phyloP scores from a whole-genome alignment of 1,284 basidiomycete species.

The Puccinia hordei region DNA sequence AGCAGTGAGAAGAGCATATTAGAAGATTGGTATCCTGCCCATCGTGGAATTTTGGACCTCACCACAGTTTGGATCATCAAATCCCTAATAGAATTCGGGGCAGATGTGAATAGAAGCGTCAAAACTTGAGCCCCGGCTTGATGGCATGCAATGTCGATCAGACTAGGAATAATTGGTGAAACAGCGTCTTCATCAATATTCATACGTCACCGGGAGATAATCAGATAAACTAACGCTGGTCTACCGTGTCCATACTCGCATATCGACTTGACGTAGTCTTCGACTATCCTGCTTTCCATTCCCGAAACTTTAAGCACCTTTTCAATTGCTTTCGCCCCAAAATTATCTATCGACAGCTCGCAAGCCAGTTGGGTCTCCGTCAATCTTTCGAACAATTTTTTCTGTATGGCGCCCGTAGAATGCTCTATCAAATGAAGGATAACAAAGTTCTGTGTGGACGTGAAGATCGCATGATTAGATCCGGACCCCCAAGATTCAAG shows the following conservation, averaged over 20 bases:
- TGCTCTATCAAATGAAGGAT: slow-evolving; percentile 51
- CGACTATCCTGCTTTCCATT: slow-evolving; percentile 51
- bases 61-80: slow-evolving; percentile 52
- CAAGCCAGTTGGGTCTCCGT: slow-evolving; percentile 51
- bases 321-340: slow-evolving; percentile 51
- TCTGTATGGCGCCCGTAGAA: slow-evolving; percentile 46
- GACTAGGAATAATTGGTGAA: slow-evolving; percentile 10
- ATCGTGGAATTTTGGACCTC: background rate
- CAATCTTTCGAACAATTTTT: slow-evolving; percentile 49
- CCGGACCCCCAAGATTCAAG: background rate
- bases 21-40: no score
- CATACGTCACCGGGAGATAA: background rate
- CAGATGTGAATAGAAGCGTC: slow-evolving; percentile 49
- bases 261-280: slow-evolving; percentile 49
- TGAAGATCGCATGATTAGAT: background rate
- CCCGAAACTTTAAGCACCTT: slow-evolving; percentile 51
- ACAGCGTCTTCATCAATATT: background rate
- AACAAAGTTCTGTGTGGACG: slow-evolving; percentile 45
- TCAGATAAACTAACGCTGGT: slow-evolving; percentile 46
- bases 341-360: slow-evolving; percentile 51
- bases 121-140: slow-evolving; percentile 51
- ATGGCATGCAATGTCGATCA: slow-evolving; percentile 51
- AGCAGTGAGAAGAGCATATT: no score
- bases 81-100: slow-evolving; percentile 49
- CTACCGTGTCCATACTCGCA: slow-evolving; percentile 51